These are phyloP conservation scores for Cucurbita maxima DNA, from an alignment of 306 rosid species.

Conservation along the genomic window DNA sequence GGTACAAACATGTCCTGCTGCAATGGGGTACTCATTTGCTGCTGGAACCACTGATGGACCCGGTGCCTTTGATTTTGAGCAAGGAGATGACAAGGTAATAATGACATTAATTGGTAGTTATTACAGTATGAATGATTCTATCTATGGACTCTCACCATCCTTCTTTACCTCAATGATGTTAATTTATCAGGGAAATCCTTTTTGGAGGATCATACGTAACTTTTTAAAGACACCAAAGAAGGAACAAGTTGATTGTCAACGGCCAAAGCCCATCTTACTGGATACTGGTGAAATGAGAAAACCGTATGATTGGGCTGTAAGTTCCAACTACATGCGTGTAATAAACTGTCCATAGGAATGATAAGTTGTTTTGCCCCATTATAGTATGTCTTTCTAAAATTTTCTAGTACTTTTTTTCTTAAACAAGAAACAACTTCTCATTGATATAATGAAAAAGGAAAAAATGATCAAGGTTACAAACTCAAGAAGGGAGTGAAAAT, in stretches of 20 bases:
- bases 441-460: too few species aligned
- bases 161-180: constrained; percentile 9
- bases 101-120: background rate
- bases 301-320: constrained; percentile 96
- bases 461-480: too few species aligned
- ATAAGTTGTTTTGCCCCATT: background rate
- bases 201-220: constrained; percentile 70
- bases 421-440: too few species aligned
- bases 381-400: background rate
- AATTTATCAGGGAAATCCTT: constrained; percentile 55
- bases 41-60: constrained; percentile 98
- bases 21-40: constrained; percentile 91
- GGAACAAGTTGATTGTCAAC: constrained; percentile 69
- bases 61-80: constrained; percentile 83
- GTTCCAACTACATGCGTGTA: constrained; percentile 15
- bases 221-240: constrained; percentile 46
- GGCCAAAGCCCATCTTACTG: constrained; percentile 81
- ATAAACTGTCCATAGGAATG: background rate
- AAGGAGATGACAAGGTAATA: constrained; percentile 77
- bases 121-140: background rate
- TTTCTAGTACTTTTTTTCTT: background rate
- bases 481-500: too few species aligned
- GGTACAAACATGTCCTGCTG: constrained; percentile 82
- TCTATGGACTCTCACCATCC: constrained; percentile 1
- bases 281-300: constrained; percentile 85